Evolutionary conservation across 2,329 filamentous ascomycete genomes (phyloP).

Genomic region (Dothistroma pini): DNA sequence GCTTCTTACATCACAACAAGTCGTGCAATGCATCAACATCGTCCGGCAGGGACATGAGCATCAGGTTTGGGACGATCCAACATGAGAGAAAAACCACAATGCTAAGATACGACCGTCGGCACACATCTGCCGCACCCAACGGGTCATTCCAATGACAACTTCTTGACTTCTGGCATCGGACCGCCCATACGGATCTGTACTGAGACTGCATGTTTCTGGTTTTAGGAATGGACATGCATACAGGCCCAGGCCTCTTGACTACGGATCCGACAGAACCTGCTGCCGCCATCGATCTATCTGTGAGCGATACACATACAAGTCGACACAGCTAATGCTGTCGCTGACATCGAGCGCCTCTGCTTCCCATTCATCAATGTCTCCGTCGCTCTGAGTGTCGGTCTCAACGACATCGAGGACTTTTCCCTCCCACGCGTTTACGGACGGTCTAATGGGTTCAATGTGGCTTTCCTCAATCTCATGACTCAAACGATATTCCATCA

Average conservation of each 20-base stretch:
- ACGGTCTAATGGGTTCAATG: background rate
- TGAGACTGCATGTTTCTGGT: too few relatives aligned
- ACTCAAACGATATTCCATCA: background rate
- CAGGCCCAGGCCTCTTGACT: background rate
- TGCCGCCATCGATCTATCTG: slow-evolving; percentile 7
- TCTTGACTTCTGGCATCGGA: too few relatives aligned
- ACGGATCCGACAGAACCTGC: background rate
- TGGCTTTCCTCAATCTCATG: background rate
- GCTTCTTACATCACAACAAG: too few relatives aligned
- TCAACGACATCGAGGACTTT: background rate
- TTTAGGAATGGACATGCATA: too few relatives aligned
- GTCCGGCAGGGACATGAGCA: too few relatives aligned
- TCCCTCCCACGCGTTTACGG: slow-evolving; percentile 4
- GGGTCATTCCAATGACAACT: too few relatives aligned
- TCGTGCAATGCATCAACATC: too few relatives aligned
- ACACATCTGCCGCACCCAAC: too few relatives aligned
- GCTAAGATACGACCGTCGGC: too few relatives aligned
- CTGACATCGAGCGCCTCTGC: slow-evolving; percentile 5
- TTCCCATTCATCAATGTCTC: slow-evolving; percentile 10
- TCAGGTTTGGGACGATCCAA: too few relatives aligned
- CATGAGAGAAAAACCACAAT: too few relatives aligned
- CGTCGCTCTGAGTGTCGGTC: background rate
- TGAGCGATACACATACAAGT: background rate
- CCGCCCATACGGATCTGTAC: too few relatives aligned
- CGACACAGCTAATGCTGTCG: slow-evolving; percentile 11